Evolutionary conservation across 2,329 filamentous ascomycete genomes (phyloP).

Genomic region (Talaromyces sp.): DNA sequence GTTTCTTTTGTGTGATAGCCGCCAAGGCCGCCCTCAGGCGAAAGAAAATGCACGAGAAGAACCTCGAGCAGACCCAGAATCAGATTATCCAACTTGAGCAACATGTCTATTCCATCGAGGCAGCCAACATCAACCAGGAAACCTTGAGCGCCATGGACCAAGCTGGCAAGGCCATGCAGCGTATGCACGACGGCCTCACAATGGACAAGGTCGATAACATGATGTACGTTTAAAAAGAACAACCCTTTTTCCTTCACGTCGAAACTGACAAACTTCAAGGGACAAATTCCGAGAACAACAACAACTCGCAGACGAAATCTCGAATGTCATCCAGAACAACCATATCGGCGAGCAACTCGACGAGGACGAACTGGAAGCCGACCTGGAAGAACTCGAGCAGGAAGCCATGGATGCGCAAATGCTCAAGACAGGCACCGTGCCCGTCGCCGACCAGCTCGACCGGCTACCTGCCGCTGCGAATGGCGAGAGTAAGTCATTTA

Average conservation of each 20-base stretch:
- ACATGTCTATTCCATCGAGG: constrained; percentile 94
- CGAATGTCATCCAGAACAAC: constrained; percentile 71
- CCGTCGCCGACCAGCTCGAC: constrained; percentile 71
- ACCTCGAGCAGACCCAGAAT: constrained; percentile 79
- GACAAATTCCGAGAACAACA: constrained; percentile 89
- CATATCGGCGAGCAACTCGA: constrained; percentile 66
- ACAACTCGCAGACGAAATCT: constrained; percentile 88
- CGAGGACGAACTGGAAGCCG: constrained; percentile 78
- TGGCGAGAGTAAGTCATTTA: constrained; percentile 63
- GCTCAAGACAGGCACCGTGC: constrained; percentile 80
- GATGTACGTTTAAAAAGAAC: constrained; percentile 63
- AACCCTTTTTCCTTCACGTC: not conserved
- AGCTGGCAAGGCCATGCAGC: constrained; percentile 83
- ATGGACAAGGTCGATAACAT: constrained; percentile 92
- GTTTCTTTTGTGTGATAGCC: constrained; percentile 51
- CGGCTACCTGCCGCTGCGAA: constrained; percentile 70
- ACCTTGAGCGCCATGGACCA: constrained; percentile 91
- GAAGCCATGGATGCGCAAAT: constrained; percentile 91
- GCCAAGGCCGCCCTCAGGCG: constrained; percentile 84
- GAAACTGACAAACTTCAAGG: constrained; percentile 46
- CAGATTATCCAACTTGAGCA: constrained; percentile 92
- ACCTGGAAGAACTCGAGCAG: constrained; percentile 82
- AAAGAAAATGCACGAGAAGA: constrained; percentile 92
- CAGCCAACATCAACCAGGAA: constrained; percentile 97
- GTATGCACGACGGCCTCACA: constrained; percentile 84